Evolutionary conservation across 495 filamentous ascomycete species (phyloP).

Genomic region (Penicillium mononematosum): DNA sequence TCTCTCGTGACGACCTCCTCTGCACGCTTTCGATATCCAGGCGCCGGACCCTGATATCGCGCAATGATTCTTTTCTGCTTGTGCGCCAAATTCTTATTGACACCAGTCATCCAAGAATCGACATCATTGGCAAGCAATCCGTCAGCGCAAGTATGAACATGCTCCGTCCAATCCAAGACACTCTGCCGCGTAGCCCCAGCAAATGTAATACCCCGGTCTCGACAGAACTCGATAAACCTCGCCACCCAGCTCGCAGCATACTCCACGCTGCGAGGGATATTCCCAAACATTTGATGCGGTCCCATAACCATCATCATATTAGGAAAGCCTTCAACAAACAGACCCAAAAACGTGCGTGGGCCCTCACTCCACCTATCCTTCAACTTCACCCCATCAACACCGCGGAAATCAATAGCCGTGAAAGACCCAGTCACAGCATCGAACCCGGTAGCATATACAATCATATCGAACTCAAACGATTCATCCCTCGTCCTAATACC

Average conservation of each 20-base stretch:
- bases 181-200: slow-evolving; percentile 17
- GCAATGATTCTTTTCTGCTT: slow-evolving; percentile 39
- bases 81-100: slow-evolving; percentile 36
- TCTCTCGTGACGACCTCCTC: slow-evolving; percentile 22
- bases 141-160: slow-evolving; percentile 27
- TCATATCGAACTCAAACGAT: slow-evolving; percentile 37
- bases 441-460: slow-evolving; percentile 41
- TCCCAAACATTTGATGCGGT: slow-evolving; percentile 14
- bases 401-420: slow-evolving; percentile 29
- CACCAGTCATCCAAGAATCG: slow-evolving; percentile 42
- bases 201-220: slow-evolving; percentile 14
- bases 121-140: slow-evolving; percentile 39
- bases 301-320: slow-evolving; percentile 20
- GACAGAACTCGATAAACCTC: slow-evolving; percentile 17
- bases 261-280: slow-evolving; percentile 16
- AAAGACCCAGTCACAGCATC: slow-evolving; percentile 36
- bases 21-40: slow-evolving; percentile 24
- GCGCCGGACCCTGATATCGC: slow-evolving; percentile 29
- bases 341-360: slow-evolving; percentile 14
- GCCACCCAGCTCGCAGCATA: slow-evolving; percentile 11
- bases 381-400: slow-evolving; percentile 19
- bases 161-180: slow-evolving; percentile 27
- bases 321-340: slow-evolving; percentile 9
- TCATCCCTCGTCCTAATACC: slow-evolving; percentile 34
- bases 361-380: slow-evolving; percentile 27